Evolutionary conservation across 306 rosid species (phyloP), one percentile per base, ranked within the genome.

Genomic region (Astragalus membranaceus): DNA sequence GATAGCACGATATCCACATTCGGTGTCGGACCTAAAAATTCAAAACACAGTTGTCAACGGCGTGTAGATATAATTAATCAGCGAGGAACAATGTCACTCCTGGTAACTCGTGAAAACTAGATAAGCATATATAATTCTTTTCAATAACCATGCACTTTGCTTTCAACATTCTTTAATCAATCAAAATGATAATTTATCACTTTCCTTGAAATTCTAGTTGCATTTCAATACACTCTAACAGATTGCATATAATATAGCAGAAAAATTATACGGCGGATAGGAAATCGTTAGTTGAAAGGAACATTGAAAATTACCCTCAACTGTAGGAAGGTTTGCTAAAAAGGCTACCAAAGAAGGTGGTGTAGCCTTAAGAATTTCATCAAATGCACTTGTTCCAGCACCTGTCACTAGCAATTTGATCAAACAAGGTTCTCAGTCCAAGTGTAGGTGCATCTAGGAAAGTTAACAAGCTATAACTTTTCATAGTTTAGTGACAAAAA

Each of bases 301-400:
- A 30, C 72, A 14, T 50, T 2, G 9, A 46, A 83, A 70, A 44
- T 76, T 88, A 94, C 98, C 97, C 33, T 94, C 99, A 77, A 91
- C 83, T 50, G 86, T 81, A n/a, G 99, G 97, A 75, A 94, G 82
- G 85, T 82, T 88, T 63, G 96, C 83, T 69, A 94, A 84, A 82
- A 94, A 90, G 75, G 92, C 86, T 53, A 88, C 69, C 85, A 94
- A 82, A 41, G 91, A 80, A 72, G 96, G 89, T 10, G 99, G 97
- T 49, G 99, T 82, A 57, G 90, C 89, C 83, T 88, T 87, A 46
- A 88, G 69, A 83, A 94, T 84, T 84, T 91, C 95, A 72, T 94
- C 96, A 69, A 87, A 83, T n/a, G 92, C 87, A 77, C 81, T 86
- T 60, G 85, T 78, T 78, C 84, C 96, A 62, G 84, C 82, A 57